Evolutionary conservation across 2,329 filamentous ascomycete genomes (phyloP).

Genomic region (Aspergillus sp.): DNA sequence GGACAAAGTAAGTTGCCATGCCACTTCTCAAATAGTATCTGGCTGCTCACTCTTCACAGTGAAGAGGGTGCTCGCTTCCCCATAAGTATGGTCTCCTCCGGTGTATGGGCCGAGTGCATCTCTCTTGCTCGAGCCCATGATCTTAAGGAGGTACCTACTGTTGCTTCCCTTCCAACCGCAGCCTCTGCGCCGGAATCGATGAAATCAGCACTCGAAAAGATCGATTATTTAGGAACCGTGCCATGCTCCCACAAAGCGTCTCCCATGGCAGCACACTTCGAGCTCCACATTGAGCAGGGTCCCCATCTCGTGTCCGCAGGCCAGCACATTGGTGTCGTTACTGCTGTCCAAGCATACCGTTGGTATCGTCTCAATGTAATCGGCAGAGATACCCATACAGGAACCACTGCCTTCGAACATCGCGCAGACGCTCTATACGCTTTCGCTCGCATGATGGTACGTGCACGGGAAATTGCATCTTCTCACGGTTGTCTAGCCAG

Average conservation of each 20-base stretch:
- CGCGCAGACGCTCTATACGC: constrained; percentile 66
- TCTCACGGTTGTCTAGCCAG: constrained; percentile 59
- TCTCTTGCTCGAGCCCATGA: constrained; percentile 58
- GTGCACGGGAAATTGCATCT: constrained; percentile 59
- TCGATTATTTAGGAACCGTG: constrained; percentile 62
- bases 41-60: constrained; percentile 34
- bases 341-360: constrained; percentile 68
- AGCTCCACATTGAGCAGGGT: constrained; percentile 81
- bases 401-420: constrained; percentile 64
- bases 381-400: constrained; percentile 68
- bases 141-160: constrained; percentile 55
- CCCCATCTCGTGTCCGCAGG: constrained; percentile 64
- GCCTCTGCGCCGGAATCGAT: constrained; percentile 57
- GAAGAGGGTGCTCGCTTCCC: constrained; percentile 81
- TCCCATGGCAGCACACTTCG: constrained; percentile 73
- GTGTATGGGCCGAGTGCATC: constrained; percentile 70
- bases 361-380: constrained; percentile 66
- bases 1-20: constrained; percentile 25
- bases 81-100: constrained; percentile 67
- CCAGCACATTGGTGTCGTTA: constrained; percentile 65
- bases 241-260: constrained; percentile 54
- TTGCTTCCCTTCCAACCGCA: constrained; percentile 36
- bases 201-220: constrained; percentile 65
- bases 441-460: constrained; percentile 63
- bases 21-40: too few species aligned